Evolutionary conservation across 768 basidiomycete species (phyloP), one percentile per base, ranked within the genome.

Genomic region (Mycena galopus): DNA sequence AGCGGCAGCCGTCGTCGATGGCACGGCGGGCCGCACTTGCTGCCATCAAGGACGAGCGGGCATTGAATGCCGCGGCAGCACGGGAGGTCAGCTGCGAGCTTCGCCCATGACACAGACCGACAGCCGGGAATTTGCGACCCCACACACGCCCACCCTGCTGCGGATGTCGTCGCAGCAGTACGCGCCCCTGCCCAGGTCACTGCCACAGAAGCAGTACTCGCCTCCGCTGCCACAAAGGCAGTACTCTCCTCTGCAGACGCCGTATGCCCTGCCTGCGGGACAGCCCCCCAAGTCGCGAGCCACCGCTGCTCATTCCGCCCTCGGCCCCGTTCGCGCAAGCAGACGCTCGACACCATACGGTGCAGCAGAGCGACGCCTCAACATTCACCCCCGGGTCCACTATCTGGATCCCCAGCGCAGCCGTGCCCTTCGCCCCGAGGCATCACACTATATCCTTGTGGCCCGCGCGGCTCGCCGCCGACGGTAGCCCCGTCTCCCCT

Each of bases 41-140:
- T 79, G 78, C 81, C 19, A 82, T 86, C 35, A 84, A 87, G 10
- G 88, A 91, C 14, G 91, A 92, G 73, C 82, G 79, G 4, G 84
- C 84, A 21, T 84, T 88, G 32, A 89, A 91, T 74, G 89, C 88
- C 1, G 93, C 92, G 21, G 92, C 91, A 29, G 92, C 92, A 6
- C 86, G 89, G 21, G 92, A 92, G 78, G 86, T 94, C 1, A 87
- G 87, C 16, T 86, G 88, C 16, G 93, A 93, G 77, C 75, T 93
- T n/a, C n/a, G n/a, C n/a, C n/a, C n/a, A n/a, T n/a, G n/a, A n/a
- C n/a, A n/a, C n/a, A n/a, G n/a, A n/a, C n/a, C n/a, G n/a, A n/a
- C 17, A 35, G 25, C 7, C 59, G 71, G 73, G 66, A 71, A 53
- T 67, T 66, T 64, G 39, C 70, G 60, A 19, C 58, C 25, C n/a